A percentile compares a stretch with the other conserved stretches of the same genome.
Conservation (phyloP, 2,329 filamentous ascomycete genomes). For the Bipolaris gigantea region DNA sequence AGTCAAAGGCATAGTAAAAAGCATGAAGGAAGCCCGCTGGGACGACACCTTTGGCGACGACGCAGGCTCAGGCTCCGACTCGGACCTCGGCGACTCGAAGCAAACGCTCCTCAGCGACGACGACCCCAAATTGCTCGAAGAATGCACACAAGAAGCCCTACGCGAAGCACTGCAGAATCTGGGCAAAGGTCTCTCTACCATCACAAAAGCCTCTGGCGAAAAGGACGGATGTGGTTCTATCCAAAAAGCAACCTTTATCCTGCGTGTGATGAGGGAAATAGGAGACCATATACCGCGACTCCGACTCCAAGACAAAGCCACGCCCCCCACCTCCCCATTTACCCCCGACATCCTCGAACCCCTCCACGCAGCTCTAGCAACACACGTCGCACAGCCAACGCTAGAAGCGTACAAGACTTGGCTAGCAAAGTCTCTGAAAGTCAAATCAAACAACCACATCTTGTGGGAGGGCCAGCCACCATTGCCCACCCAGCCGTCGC, state of each 20-base stretch:
- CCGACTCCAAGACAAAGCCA: slow-evolving; percentile 36
- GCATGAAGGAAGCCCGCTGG: slow-evolving; percentile 70
- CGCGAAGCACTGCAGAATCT: slow-evolving; percentile 61
- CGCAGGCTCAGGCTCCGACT: slow-evolving; percentile 68
- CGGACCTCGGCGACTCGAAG: slow-evolving; percentile 69
- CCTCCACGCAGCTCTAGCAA: slow-evolving; percentile 65
- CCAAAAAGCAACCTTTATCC: slow-evolving; percentile 61
- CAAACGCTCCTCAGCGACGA: slow-evolving; percentile 71
- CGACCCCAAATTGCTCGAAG: slow-evolving; percentile 66
- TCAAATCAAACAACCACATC: slow-evolving; percentile 62
- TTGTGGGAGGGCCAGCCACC: slow-evolving; percentile 81
- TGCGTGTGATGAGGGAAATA: slow-evolving; percentile 75
- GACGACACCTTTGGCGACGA: slow-evolving; percentile 75
- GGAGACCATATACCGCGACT: slow-evolving; percentile 55
- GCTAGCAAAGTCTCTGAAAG: slow-evolving; percentile 50
- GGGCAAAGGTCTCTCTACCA: slow-evolving; percentile 55
- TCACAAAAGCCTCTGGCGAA: slow-evolving; percentile 53
- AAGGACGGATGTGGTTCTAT: slow-evolving; percentile 34
- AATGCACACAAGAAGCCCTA: slow-evolving; percentile 61
- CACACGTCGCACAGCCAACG: slow-evolving; percentile 54
- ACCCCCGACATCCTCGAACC: slow-evolving; percentile 60
- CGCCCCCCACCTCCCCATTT: slow-evolving; percentile 32
- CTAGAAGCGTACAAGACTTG: slow-evolving; percentile 49
- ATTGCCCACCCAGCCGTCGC: slow-evolving; percentile 77
- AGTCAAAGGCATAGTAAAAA: slow-evolving; percentile 63